Evolutionary conservation across 805 yeast genomes (phyloP), one percentile per base, ranked within the genome.

Genomic region (Lipomyces lipofer): DNA sequence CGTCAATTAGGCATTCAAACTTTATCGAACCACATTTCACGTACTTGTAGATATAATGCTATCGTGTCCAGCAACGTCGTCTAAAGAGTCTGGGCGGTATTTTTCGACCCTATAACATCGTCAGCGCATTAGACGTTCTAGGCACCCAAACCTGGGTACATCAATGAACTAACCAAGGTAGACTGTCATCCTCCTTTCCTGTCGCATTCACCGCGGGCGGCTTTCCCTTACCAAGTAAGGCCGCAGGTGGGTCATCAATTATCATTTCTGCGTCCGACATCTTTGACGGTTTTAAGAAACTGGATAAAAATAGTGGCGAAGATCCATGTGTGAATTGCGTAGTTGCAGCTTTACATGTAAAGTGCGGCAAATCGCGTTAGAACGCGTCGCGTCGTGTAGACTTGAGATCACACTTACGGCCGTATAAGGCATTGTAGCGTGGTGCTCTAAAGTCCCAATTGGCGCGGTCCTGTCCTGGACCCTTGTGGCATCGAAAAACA

Each of bases 11-110:
- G 19, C 12, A 6, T 33, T 17, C 7, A 19, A n/a, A n/a, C 9
- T 17, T 6, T n/a, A 2, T 24, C 10, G 27, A 21, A 27, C 24
- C 12, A 12, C 25, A 19, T 39, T 17, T 12, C 15, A 15, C 68
- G 45, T 48, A 68, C 72, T 64, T 1, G 97, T 92, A 30, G 80
- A 78, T 5, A 94, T 88, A 28, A 90, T 88, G 47, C 86, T 94
- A 46, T 81, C 81, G 67, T 94, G 98, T 4, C 99, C 99, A 65
- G 88, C 83, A 8, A 94, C 92, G 44, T 94, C 97, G 58, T 87
- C 89, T 48, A 94, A 74, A 1, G 84, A 76, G 30, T 75, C 73
- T 0, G 99, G 99, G 60, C 99, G 83, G 70, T 92, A 94, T 69
- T 94, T 94, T 69, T 94, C 99, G 43, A 94, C 95, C 99, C 77